Base-by-base conservation (phyloP, 768 basidiomycete genomes). In the Exsudoporus frostii region DNA sequence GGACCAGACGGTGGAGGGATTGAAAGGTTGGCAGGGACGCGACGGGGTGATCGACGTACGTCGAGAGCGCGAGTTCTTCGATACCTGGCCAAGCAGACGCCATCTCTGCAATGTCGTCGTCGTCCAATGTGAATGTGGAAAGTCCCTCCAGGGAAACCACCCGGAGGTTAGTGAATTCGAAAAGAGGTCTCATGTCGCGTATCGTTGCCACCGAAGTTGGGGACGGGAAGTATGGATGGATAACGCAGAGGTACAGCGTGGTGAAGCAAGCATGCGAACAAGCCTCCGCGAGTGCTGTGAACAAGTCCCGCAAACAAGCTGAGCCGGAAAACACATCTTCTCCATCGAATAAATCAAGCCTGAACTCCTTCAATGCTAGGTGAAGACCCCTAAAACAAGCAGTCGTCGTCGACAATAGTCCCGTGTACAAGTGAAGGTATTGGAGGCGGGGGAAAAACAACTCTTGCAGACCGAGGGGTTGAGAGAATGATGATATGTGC, bases 81-180 rank as follows among this genome's bases (percentile, higher is more conserved):
- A 69, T 30, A 7, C 45, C 13, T n/a, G 67, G 62, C 65, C 67
- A 66, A 0, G 56, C 53, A 4, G 46, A 51, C 1, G 55, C 58
- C 0, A 69, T 36, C 43, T 55, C 50, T 11, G 49, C 30, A 1
- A 66, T 54, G 30, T 50, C 52, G 0, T 53, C 42, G 41, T 66
- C 62, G 37, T 53, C 54, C 11, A 66, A n/a, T 8, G 50, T 41
- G 22, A 61, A 48, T 0, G 52, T 29, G 13, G 54, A 47, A 14
- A 65, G 45, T 10, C 65, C 59, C 4, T 61, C 65, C 7, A 68
- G 34, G 13, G 38, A 50, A 5, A 58, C 30, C 14, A 61, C 41
- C 13, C 52, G 54, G 32, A 65, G 58, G 19, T 50, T 37, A 5
- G 40, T 1, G 25, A 66, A 66, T 3, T 6, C 9, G 25, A 66